Percentiles rank a stretch among this genome's conserved stretches.
Conservation (phyloP, 306 rosid species). For the Morella rubra region DNA sequence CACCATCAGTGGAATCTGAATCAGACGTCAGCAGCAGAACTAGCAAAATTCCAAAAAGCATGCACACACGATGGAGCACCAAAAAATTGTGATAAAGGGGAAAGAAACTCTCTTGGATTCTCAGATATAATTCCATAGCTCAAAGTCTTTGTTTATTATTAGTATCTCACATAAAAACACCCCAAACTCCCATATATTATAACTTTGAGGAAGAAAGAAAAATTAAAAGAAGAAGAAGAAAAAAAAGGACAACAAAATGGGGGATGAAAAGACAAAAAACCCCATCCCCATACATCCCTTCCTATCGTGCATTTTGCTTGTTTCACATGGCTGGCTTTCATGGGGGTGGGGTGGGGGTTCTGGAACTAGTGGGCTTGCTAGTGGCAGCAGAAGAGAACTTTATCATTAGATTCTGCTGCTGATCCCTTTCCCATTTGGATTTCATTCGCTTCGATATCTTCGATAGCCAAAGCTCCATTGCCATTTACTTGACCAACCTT, state of each 20-base stretch:
- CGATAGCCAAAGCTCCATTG: conserved; percentile 19
- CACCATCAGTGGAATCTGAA: conserved; percentile 39
- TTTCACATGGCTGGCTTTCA: conserved; percentile 27
- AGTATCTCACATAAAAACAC: background rate
- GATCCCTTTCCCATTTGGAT: conserved; percentile 7
- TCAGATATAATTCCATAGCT: conserved; percentile 23
- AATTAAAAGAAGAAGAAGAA: background rate
- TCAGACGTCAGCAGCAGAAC: conserved; percentile 28
- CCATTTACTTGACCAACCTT: conserved; percentile 42
- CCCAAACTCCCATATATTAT: conserved; percentile 5
- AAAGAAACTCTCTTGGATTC: background rate
- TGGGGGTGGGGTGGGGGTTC: conserved; percentile 17
- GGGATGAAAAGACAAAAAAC: conserved; percentile 36
- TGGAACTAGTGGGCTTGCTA: conserved; percentile 29
- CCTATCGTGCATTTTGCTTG: conserved; percentile 5
- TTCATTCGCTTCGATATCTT: conserved; percentile 36
- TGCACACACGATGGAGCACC: background rate
- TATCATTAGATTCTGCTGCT: background rate
- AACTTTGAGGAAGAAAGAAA: background rate
- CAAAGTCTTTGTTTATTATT: conserved; percentile 24
- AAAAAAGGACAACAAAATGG: background rate
- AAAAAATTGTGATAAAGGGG: too few relatives aligned
- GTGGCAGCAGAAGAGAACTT: conserved; percentile 38
- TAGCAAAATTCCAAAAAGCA: background rate
- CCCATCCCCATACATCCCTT: conserved; percentile 17